These are phyloP conservation scores for Tolypocladium tropicale DNA, from an alignment of 2,329 filamentous ascomycete species.

Conservation along the genomic window DNA sequence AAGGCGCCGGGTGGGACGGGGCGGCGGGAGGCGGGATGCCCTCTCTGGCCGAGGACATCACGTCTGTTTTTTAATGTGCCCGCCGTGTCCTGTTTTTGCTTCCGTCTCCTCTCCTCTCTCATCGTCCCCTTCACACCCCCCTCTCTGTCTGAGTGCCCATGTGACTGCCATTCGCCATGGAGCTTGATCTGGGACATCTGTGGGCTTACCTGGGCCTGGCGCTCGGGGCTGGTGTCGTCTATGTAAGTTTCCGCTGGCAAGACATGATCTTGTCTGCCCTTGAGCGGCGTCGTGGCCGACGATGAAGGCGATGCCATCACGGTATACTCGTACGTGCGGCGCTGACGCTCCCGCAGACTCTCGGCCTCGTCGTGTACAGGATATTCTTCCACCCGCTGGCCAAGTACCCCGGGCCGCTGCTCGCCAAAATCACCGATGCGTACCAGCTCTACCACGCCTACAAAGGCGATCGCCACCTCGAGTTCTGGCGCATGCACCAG, in stretches of 20 bases:
- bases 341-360: conserved; percentile 16
- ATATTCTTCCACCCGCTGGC: conserved; percentile 55
- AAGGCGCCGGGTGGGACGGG: background rate
- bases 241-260: conserved; percentile 32
- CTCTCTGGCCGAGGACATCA: background rate
- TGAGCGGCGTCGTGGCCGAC: background rate
- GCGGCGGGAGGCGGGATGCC: background rate
- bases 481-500: conserved; percentile 60
- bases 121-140: background rate
- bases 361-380: conserved; percentile 40
- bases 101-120: background rate
- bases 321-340: too few relatives aligned
- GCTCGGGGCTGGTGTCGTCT: conserved; percentile 23
- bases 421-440: conserved; percentile 53
- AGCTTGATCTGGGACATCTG: conserved; percentile 22
- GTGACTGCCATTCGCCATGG: conserved; percentile 10
- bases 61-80: background rate
- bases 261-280: too few relatives aligned
- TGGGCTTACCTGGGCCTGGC: conserved; percentile 29
- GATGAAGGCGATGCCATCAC: background rate
- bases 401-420: conserved; percentile 53
- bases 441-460: conserved; percentile 65
- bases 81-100: background rate
- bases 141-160: background rate
- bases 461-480: conserved; percentile 63